phyloP scores from a whole-genome alignment of 1,284 basidiomycete genomes.

The Rhodotorula mucilaginosa region DNA sequence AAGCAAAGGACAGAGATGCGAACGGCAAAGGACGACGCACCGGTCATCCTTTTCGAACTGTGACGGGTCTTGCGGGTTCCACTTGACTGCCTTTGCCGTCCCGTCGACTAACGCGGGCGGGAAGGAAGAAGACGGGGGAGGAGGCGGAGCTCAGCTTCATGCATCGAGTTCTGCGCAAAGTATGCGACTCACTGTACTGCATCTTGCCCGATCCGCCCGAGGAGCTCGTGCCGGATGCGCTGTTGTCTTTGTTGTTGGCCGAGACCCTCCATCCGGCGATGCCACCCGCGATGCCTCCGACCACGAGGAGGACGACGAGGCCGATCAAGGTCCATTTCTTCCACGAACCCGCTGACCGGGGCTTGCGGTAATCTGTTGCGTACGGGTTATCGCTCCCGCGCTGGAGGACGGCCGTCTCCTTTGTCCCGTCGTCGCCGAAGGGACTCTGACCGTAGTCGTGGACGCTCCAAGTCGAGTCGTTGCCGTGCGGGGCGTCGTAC shows the following conservation, averaged over 20 bases:
- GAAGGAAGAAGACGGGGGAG: too few species aligned
- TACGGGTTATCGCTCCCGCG: slow-evolving; percentile 24
- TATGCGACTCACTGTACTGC: slow-evolving; percentile 16
- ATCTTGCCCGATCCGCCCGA: slow-evolving; percentile 10
- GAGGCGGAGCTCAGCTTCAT: neutral
- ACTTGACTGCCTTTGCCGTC: slow-evolving; percentile 32
- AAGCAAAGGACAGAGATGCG: neutral
- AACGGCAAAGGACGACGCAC: neutral
- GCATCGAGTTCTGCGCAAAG: neutral
- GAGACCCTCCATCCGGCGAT: slow-evolving; percentile 30
- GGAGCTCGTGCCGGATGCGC: neutral
- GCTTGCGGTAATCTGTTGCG: slow-evolving; percentile 9
- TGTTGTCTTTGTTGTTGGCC: slow-evolving; percentile 12
- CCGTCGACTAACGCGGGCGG: slow-evolving; percentile 1
- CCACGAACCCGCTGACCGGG: neutral
- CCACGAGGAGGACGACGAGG: neutral
- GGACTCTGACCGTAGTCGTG: slow-evolving; percentile 7
- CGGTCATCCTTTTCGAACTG: slow-evolving; percentile 30
- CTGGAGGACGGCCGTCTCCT: neutral
- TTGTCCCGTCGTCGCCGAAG: neutral
- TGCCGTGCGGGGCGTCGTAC: neutral
- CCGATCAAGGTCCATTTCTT: slow-evolving; percentile 13
- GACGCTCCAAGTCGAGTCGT: slow-evolving; percentile 14
- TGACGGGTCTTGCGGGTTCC: slow-evolving; percentile 32
- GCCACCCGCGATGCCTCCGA: slow-evolving; percentile 20